phyloP scores from a whole-genome alignment of 768 basidiomycete genomes.

The Thelephora ganbajun region DNA sequence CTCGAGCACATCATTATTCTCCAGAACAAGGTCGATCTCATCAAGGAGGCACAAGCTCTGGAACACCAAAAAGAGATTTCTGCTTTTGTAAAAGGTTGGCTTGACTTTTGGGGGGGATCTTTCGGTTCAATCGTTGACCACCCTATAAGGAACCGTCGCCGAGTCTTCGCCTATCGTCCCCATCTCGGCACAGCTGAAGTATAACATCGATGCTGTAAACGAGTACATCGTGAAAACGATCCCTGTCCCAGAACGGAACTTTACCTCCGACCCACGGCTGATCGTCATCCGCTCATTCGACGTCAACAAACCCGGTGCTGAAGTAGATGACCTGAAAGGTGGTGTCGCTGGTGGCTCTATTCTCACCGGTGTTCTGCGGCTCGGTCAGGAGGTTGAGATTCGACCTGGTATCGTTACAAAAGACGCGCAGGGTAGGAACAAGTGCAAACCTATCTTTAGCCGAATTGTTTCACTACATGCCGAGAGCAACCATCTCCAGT shows the following conservation, averaged over 20 bases:
- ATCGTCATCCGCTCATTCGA: conserved; percentile 99
- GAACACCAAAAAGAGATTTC: conserved; percentile 95
- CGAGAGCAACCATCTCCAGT: conserved; percentile 87
- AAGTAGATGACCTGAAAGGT: conserved; percentile 93
- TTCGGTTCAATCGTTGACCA: not conserved
- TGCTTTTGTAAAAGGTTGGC: conserved; percentile 84
- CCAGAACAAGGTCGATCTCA: conserved; percentile 98
- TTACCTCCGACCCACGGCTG: conserved; percentile 78
- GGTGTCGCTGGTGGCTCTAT: conserved; percentile 98
- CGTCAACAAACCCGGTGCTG: conserved; percentile 97
- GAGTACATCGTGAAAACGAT: conserved; percentile 97
- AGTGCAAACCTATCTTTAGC: conserved; percentile 90
- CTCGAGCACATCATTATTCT: conserved; percentile 94
- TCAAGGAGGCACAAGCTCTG: conserved; percentile 85
- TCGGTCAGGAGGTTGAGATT: conserved; percentile 93
- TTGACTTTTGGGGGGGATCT: not conserved
- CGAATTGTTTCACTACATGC: conserved; percentile 85
- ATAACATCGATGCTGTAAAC: conserved; percentile 98
- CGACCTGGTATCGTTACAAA: conserved; percentile 95
- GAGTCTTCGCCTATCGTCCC: conserved; percentile 96
- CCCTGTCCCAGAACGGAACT: conserved; percentile 89
- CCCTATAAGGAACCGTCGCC: conserved; percentile 80
- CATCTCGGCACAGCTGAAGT: conserved; percentile 96
- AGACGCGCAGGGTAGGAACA: conserved; percentile 77
- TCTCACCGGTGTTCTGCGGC: conserved; percentile 76